These are phyloP conservation scores for Ettlia oleoabundans DNA, from an alignment of 139 green algal genomes.

Conservation along the genomic window DNA sequence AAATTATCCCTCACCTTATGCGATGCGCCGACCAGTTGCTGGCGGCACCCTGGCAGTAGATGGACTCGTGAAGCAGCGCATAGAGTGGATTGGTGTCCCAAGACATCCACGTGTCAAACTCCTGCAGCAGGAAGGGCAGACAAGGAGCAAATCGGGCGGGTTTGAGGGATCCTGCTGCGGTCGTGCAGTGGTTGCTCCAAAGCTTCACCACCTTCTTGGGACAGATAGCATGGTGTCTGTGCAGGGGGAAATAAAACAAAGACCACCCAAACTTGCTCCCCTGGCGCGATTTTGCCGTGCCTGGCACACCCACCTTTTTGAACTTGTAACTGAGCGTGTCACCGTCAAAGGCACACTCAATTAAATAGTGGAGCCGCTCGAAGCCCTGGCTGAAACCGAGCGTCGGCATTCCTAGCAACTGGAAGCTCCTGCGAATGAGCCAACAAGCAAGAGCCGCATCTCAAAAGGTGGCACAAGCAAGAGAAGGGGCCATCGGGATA, in stretches of 20 bases:
- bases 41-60: constrained; percentile 86
- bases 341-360: constrained; percentile 82
- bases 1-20: constrained; percentile 40
- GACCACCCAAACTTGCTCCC: no score
- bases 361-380: constrained; percentile 88
- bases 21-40: constrained; percentile 77
- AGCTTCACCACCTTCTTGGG: no score
- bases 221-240: no score
- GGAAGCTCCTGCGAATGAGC: constrained; percentile 58
- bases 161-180: no score
- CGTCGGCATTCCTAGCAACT: constrained; percentile 76
- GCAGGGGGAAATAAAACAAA: no score
- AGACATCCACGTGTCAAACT: constrained; percentile 13
- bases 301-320: constrained; percentile 66
- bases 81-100: constrained; percentile 97
- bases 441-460: neutral
- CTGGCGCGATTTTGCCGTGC: no score
- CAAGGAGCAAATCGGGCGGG: neutral
- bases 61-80: constrained; percentile 93
- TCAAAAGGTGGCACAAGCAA: no score
- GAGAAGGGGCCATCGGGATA: no score
- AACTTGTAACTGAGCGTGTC: constrained; percentile 79
- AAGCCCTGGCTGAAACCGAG: constrained; percentile 77
- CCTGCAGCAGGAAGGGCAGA: neutral
- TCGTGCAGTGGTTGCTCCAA: neutral